Base-by-base conservation (phyloP, 305 asterid species). In the Fraxinus ornus region DNA sequence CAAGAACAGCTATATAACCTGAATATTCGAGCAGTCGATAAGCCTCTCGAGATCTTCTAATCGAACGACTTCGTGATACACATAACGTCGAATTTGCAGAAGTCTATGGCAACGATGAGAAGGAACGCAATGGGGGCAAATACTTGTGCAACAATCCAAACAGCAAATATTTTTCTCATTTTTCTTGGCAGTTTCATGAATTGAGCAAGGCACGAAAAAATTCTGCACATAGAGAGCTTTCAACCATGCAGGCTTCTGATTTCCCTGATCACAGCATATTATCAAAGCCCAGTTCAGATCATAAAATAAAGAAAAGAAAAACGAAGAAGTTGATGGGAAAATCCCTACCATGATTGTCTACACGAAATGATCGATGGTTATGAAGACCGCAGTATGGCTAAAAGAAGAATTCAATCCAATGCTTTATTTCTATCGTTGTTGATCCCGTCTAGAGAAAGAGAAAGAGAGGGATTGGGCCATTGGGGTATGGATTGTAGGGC, bases 61-160 rank as follows among this genome's bases (percentile, higher is more conserved):
- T 60, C 98, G 87, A 41, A 95, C 97, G 30, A 95, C 99, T 83
- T 95, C 97, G 39, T 95, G 98, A 79, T 95, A 95, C 1, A 95
- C 99, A 36, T 95, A 95, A 4, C 98, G 94, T 2, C 99, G 97
- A 86, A 95, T 93, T 89, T 95, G 99, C 81, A 95, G 92, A 68
- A 95, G 97, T 35, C 98, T 78, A 21, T 95, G 99, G 37, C 90
- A 80, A 9, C 98, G 90, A 83, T 95, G 99, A 41, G 97, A 89
- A 82, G 90, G 86, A 0, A 94, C 97, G 4, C 99, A 95, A 7
- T 95, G 99, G 0, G 99, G 99, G 84, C 99, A 95, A 79, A 95
- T 94, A 84, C 99, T 95, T 0, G 66, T 91, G 86, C 98, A 95
- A 83, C 99, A 95, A 88, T 95, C 99, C 88, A 95, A 90, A 28